Base-by-base conservation (phyloP, 805 yeast genomes). In the Barnettozyma vustinii region DNA sequence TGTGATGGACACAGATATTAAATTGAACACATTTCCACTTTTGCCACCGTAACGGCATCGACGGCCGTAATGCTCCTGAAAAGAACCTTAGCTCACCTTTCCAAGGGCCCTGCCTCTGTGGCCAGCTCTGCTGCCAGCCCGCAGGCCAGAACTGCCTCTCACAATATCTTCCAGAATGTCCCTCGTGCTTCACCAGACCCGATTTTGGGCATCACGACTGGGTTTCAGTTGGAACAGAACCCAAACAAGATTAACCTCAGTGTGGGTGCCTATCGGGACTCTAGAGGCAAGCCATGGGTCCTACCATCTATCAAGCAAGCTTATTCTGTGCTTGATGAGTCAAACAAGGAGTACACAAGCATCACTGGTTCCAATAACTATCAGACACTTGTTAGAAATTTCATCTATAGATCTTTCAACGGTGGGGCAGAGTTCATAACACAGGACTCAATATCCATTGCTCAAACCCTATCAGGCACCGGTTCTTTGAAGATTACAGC, bases 401-500 rank as follows among this genome's bases (percentile, higher is more conserved):
- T 89, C 61, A 74, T 92, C 42, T 89, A 82, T 71, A 81, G 85
- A 55, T 81, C 83, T 56, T 84, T 80, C 55, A 63, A 72, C 45
- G 68, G 74, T 52, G 87, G 87, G 37, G 71, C 75, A 36, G 63
- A 75, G 51, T 76, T 84, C 49, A 66, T 84, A 40, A 68, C 70
- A 13, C 82, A 79, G 39, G 63, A 55, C 43, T 76, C 96, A 59
- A 77, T 91, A 37, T 85, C 89, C 46, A 80, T 95, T 44, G 75
- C 90, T 13, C 99, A 92, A 71, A 85, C 97, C 50, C 75, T 92
- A 53, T 85, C 96, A 37, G 99, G 99, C 54, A 92, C 99, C 36
- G 99, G 99, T 53, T 92, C 97, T 3, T 73, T 91, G 53, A 81
- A 95, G 56, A 83, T 92, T 36, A 81, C 90, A 44, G 92, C 87